Base-by-base conservation (phyloP, 768 basidiomycete species). In the Suillus placidus region DNA sequence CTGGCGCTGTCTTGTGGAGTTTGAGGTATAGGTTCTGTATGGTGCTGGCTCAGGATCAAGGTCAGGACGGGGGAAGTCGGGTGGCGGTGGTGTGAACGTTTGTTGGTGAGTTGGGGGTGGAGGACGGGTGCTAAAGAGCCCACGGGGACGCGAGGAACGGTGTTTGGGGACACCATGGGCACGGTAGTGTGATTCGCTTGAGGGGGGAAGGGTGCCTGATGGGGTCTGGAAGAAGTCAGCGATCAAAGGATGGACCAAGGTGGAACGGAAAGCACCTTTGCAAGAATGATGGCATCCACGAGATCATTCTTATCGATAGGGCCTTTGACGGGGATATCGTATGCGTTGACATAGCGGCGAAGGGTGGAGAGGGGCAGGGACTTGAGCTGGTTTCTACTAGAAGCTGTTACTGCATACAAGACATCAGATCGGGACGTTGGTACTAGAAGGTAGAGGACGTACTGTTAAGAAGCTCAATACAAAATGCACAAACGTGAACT, bases 241-340 rank as follows among this genome's bases (percentile, higher is more conserved):
- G 16, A 68, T 43, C 20, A 8, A 32, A 47, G 8, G 38, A 56
- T 42, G 4, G 13, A 2, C 8, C 47, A 23, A 18, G 37, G 26
- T 26, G 10, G 13, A 30, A 32, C 1, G 1, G 32, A 38, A 77
- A 85, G 62, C 71, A 91, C 92, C 72, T 72, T 75, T 49, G 76
- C 77, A 32, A 74, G 74, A 1, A 92, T 54, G 55, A 91, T 84
- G 47, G 81, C 85, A 60, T 92, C 88, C 45, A 93, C 86, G 54
- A 93, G 78, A 72, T 93, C 92, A 61, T 91, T 88, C 76, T 93
- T 93, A 74, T 94, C 92, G 18, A 92, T 80, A 2, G 87, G 85
- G 57, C 84, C 83, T 64, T 82, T 84, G 20, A 85, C 81, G 62
- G 80, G 78, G 69, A 94, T 90, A 64, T 87, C 85, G 68, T 94